Percentiles rank a stretch among this genome's conserved stretches.
Evolutionary conservation across 768 basidiomycete species (phyloP).

Genomic region (Suillus tomentosus): DNA sequence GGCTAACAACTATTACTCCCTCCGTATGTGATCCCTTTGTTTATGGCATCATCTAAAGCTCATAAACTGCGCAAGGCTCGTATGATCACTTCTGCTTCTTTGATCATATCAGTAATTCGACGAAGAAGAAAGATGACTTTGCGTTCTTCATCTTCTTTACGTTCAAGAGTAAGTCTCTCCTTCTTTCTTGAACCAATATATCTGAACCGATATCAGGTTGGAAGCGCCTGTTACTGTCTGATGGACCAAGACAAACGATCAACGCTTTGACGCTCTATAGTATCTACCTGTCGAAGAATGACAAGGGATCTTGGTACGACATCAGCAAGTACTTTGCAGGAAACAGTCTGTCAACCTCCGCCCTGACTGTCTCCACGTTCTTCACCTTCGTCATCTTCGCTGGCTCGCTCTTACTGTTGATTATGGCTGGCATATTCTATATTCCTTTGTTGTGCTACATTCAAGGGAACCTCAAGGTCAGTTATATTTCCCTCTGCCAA

Average conservation of each 20-base stretch:
- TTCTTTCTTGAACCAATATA: slow-evolving; percentile 3
- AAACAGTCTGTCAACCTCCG: slow-evolving; percentile 76
- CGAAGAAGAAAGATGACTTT: slow-evolving; percentile 95
- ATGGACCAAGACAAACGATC: slow-evolving; percentile 96
- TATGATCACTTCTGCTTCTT: slow-evolving; percentile 99
- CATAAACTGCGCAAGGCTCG: slow-evolving; percentile 54
- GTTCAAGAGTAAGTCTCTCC: slow-evolving; percentile 81
- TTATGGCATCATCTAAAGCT: slow-evolving; percentile 1
- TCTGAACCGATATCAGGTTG: slow-evolving; percentile 51
- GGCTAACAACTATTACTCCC: slow-evolving; percentile 95
- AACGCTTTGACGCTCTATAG: slow-evolving; percentile 97
- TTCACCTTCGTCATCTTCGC: slow-evolving; percentile 89
- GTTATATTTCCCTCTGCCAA: slow-evolving; percentile 14
- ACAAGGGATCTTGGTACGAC: slow-evolving; percentile 62
- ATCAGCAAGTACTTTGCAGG: slow-evolving; percentile 78
- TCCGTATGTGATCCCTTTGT: slow-evolving; percentile 57
- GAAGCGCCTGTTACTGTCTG: slow-evolving; percentile 88
- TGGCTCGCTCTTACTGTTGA: slow-evolving; percentile 78
- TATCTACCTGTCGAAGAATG: slow-evolving; percentile 66
- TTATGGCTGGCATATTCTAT: slow-evolving; percentile 85
- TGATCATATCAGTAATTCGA: slow-evolving; percentile 92
- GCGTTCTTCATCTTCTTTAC: slow-evolving; percentile 99
- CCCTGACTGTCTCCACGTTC: slow-evolving; percentile 83
- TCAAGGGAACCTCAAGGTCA: slow-evolving; percentile 93
- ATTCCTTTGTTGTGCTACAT: slow-evolving; percentile 95